Conservation (phyloP, 23 red algal species). For the Gracilaria gracilis region DNA sequence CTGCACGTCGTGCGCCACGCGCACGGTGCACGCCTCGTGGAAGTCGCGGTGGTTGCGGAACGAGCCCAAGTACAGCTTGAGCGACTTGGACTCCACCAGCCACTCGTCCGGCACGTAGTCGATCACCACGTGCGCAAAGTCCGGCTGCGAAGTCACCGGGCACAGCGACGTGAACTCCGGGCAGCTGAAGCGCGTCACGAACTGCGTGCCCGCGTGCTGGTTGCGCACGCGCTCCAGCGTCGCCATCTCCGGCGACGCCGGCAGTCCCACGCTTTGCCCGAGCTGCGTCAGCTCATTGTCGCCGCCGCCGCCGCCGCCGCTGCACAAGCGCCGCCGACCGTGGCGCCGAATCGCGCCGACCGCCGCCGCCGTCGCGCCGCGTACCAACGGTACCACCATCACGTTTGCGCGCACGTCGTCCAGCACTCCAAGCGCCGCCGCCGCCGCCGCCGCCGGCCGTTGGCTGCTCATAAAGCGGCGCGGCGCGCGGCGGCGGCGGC, state of each 20-base stretch:
- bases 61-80: constrained; percentile 93
- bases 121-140: constrained; percentile 98
- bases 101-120: constrained; percentile 91
- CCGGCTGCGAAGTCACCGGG: constrained; percentile 94
- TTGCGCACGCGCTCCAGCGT: constrained; percentile 92
- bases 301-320: no score
- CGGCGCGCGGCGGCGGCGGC: no score
- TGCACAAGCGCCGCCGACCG: no score
- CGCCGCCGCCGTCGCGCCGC: no score
- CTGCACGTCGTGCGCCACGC: constrained; percentile 68
- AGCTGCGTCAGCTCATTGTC: constrained; percentile 7
- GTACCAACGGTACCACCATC: no score
- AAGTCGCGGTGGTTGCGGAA: constrained; percentile 99
- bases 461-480: no score
- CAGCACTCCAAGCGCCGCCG: no score
- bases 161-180: constrained; percentile 99
- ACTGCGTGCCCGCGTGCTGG: constrained; percentile 55
- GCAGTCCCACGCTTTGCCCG: background rate
- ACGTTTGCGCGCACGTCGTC: no score
- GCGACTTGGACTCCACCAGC: constrained; percentile 97
- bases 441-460: no score
- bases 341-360: no score
- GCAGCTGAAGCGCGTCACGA: constrained; percentile 90
- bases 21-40: constrained; percentile 97
- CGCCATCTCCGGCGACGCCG: constrained; percentile 67